These are phyloP conservation scores for Boletus huronensis DNA, from an alignment of 768 basidiomycete genomes.

Conservation along the genomic window DNA sequence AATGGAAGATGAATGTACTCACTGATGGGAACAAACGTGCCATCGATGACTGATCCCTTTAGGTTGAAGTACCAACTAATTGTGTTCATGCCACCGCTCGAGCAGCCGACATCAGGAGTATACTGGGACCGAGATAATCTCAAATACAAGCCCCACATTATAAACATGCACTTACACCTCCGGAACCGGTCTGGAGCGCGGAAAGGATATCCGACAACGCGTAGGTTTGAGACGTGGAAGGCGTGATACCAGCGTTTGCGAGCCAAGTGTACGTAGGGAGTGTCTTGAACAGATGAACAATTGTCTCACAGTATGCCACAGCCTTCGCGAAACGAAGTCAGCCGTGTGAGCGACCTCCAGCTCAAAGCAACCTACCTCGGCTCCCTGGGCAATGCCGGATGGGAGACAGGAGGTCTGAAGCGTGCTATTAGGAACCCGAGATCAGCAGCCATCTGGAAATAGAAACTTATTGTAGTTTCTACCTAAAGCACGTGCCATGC, in stretches of 20 bases:
- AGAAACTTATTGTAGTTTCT: background rate
- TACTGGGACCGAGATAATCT: slow-evolving; percentile 31
- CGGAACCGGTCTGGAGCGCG: slow-evolving; percentile 54
- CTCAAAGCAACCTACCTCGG: slow-evolving; percentile 46
- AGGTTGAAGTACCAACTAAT: slow-evolving; percentile 66
- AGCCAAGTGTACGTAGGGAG: slow-evolving; percentile 78
- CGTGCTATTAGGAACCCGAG: slow-evolving; percentile 41
- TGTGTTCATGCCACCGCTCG: slow-evolving; percentile 34
- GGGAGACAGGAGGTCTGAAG: slow-evolving; percentile 58
- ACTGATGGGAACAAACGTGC: slow-evolving; percentile 59
- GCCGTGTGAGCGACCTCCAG: background rate
- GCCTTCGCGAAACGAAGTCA: slow-evolving; percentile 39
- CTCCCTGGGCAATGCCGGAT: slow-evolving; percentile 52
- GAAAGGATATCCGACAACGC: slow-evolving; percentile 49
- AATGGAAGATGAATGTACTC: slow-evolving; percentile 13
- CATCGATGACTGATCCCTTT: slow-evolving; percentile 65
- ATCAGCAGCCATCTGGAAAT: background rate
- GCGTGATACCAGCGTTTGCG: slow-evolving; percentile 66
- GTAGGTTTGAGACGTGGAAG: slow-evolving; percentile 55
- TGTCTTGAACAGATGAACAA: slow-evolving; percentile 57
- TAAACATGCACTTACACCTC: slow-evolving; percentile 34
- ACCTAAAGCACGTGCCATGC: slow-evolving; percentile 56
- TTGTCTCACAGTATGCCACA: slow-evolving; percentile 59
- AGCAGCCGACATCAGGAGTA: slow-evolving; percentile 49
- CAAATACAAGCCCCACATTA: background rate